These are phyloP conservation scores for Lentinus tigrinus DNA, from an alignment of 768 basidiomycete genomes.

Conservation along the genomic window DNA sequence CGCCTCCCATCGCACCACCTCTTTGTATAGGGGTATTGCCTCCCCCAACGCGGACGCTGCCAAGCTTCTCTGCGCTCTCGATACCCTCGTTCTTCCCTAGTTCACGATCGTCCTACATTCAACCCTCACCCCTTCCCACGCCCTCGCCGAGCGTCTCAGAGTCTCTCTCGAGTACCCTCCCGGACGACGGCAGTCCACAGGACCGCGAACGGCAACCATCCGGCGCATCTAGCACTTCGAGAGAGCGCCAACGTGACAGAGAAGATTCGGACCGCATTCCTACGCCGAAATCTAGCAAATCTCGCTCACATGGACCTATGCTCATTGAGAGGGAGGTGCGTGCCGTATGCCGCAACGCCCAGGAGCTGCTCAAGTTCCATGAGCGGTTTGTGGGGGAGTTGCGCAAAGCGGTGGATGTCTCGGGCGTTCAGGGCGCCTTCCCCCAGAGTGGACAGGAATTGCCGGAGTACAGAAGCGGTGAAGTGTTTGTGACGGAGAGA, in stretches of 20 bases:
- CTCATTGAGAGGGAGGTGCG: constrained; percentile 60
- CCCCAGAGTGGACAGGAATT: background rate
- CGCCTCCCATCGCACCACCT: constrained; percentile 2
- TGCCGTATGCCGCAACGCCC: constrained; percentile 62
- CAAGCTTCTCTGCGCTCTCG: constrained; percentile 20
- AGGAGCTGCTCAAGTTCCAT: constrained; percentile 66
- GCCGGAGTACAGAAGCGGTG: background rate
- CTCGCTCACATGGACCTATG: constrained; percentile 40
- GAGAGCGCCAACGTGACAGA: constrained; percentile 8
- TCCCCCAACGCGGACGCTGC: constrained; percentile 15
- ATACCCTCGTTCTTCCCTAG: constrained; percentile 19
- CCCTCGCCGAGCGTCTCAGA: constrained; percentile 11
- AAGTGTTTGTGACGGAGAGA: constrained; percentile 8
- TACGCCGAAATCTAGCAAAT: constrained; percentile 28
- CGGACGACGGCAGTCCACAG: background rate
- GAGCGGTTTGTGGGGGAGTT: constrained; percentile 64
- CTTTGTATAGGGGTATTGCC: background rate
- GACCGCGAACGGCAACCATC: constrained; percentile 12
- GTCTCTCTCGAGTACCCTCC: background rate
- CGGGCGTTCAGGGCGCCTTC: constrained; percentile 41
- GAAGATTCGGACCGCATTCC: constrained; percentile 8
- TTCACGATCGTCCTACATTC: constrained; percentile 23
- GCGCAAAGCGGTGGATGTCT: constrained; percentile 44
- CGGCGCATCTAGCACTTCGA: constrained; percentile 1
- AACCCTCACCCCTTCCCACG: constrained; percentile 4